Percentiles rank a stretch among this genome's conserved stretches.
Evolutionary conservation across 495 filamentous ascomycete species (phyloP).

Genomic region (Penicillium daleae): DNA sequence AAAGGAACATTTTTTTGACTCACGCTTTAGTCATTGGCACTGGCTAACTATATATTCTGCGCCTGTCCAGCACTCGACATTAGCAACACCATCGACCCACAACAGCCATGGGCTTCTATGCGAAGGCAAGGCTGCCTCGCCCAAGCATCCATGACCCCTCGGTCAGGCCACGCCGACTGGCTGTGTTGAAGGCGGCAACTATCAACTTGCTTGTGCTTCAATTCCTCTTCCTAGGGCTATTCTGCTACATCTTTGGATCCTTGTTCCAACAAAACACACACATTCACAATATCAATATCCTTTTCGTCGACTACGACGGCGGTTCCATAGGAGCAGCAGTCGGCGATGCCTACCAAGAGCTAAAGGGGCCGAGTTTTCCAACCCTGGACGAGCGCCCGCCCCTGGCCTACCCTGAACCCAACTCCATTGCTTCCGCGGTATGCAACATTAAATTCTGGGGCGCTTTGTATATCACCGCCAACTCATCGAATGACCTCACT

Average conservation of each 20-base stretch:
- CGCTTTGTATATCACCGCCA: constrained; percentile 42
- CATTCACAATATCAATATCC: constrained; percentile 47
- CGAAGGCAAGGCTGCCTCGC: constrained; percentile 26
- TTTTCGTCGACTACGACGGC: constrained; percentile 57
- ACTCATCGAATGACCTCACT: constrained; percentile 42
- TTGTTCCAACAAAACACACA: constrained; percentile 44
- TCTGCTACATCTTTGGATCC: constrained; percentile 52
- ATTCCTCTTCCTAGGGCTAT: constrained; percentile 48
- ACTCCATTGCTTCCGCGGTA: constrained; percentile 34
- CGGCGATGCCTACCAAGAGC: constrained; percentile 41
- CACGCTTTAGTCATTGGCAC: not conserved
- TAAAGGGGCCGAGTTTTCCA: constrained; percentile 44
- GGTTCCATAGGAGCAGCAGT: constrained; percentile 49
- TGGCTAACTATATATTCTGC: not conserved
- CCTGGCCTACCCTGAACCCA: constrained; percentile 28
- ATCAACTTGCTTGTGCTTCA: constrained; percentile 30
- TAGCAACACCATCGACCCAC: not conserved
- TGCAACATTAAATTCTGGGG: constrained; percentile 53
- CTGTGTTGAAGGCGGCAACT: constrained; percentile 22
- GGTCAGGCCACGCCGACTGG: constrained; percentile 27
- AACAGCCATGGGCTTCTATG: constrained; percentile 25
- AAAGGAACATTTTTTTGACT: not conserved
- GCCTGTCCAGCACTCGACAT: not conserved
- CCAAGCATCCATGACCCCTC: constrained; percentile 30
- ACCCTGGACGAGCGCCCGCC: constrained; percentile 39